These are phyloP conservation scores for Chaetomiaceae sp. DNA, from an alignment of 2,329 filamentous ascomycete genomes.

Conservation along the genomic window DNA sequence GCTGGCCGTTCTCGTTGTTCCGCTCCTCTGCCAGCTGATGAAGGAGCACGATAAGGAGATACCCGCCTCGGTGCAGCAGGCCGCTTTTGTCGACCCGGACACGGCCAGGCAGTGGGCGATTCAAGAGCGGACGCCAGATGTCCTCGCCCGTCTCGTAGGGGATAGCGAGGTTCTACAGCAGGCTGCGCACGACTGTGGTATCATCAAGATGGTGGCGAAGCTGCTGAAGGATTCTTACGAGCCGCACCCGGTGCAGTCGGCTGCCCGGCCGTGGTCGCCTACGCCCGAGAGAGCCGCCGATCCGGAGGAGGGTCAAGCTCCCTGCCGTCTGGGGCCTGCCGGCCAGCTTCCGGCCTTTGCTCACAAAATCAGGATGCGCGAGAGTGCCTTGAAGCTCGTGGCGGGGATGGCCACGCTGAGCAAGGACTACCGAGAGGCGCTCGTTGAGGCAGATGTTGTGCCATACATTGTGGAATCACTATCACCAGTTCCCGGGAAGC, in stretches of 20 bases:
- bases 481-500: conserved; percentile 49
- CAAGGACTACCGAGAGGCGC: conserved; percentile 75
- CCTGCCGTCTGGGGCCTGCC: conserved; percentile 52
- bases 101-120: conserved; percentile 47
- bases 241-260: conserved; percentile 34
- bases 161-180: conserved; percentile 78
- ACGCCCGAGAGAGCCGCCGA: conserved; percentile 22
- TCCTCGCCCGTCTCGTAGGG: conserved; percentile 73
- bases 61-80: conserved; percentile 23
- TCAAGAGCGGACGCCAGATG: conserved; percentile 66
- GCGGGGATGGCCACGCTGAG: conserved; percentile 77
- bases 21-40: conserved; percentile 64
- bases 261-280: conserved; percentile 37
- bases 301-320: conserved; percentile 23
- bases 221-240: conserved; percentile 51
- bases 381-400: conserved; percentile 71
- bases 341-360: conserved; percentile 56
- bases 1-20: conserved; percentile 64
- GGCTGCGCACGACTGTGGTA: conserved; percentile 66
- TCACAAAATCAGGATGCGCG: conserved; percentile 72
- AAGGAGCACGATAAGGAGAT: conserved; percentile 42
- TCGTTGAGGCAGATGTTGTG: conserved; percentile 78
- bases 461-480: conserved; percentile 81
- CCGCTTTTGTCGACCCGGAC: conserved; percentile 35
- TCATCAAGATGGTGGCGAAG: conserved; percentile 43